Evolutionary conservation across 2,329 filamentous ascomycete genomes (phyloP).

Genomic region (Botrytis aclada): DNA sequence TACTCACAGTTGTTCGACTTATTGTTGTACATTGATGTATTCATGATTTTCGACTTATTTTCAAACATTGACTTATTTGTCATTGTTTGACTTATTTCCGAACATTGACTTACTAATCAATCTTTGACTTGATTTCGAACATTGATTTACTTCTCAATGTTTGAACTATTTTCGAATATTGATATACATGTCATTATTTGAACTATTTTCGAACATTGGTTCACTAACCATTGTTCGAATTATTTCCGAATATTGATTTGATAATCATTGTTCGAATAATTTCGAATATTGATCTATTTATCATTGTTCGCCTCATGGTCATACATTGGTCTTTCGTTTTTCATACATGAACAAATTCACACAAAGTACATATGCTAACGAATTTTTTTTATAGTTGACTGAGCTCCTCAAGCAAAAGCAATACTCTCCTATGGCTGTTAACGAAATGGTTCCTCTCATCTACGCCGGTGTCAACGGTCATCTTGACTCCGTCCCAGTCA

Average conservation of each 20-base stretch:
- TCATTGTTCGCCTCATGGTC: not conserved
- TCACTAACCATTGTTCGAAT: not conserved
- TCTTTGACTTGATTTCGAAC: too few relatives aligned
- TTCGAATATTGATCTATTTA: too few relatives aligned
- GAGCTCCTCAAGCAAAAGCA: constrained; percentile 99
- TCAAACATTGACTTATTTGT: too few relatives aligned
- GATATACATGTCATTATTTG: too few relatives aligned
- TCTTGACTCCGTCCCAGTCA: constrained; percentile 84
- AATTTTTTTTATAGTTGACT: constrained; percentile 57
- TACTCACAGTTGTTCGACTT: not conserved
- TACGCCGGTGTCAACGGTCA: constrained; percentile 98
- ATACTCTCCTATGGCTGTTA: constrained; percentile 97
- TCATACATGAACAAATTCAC: not conserved
- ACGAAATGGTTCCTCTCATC: constrained; percentile 99
- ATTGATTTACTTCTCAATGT: too few relatives aligned
- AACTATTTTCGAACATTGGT: not conserved
- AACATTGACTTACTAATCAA: too few relatives aligned
- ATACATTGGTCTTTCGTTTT: not conserved
- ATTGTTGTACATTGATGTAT: not conserved
- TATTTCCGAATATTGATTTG: too few relatives aligned
- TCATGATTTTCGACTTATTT: not conserved
- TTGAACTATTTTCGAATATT: too few relatives aligned
- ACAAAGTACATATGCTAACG: constrained; percentile 31
- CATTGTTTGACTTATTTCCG: too few relatives aligned
- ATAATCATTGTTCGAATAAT: too few relatives aligned